These are phyloP conservation scores for Aureobasidium sp. DNA, from an alignment of 2,329 filamentous ascomycete species.

Conservation along the genomic window DNA sequence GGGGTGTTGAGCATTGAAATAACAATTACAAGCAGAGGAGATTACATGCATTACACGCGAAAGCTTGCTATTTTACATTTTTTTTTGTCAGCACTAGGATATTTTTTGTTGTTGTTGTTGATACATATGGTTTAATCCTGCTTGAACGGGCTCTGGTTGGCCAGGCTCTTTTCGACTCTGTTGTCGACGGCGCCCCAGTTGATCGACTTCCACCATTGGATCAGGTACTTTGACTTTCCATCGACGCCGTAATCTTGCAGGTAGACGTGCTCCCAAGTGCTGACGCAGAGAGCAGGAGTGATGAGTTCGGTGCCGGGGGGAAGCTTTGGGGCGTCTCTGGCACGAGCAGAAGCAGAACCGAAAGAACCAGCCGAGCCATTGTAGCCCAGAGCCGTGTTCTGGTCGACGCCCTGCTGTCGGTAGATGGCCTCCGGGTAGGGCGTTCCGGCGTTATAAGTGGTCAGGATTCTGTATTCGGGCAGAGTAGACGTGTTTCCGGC, in stretches of 20 bases:
- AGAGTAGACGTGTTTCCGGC: slow-evolving; percentile 26
- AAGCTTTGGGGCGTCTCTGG: slow-evolving; percentile 32
- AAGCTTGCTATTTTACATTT: slow-evolving; percentile 16
- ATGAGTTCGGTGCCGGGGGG: slow-evolving; percentile 63
- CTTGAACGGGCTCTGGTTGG: too few species aligned
- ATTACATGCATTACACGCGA: not conserved
- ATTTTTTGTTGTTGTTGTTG: not conserved
- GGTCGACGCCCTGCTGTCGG: slow-evolving; percentile 61
- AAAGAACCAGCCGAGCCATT: slow-evolving; percentile 36
- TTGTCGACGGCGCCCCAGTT: slow-evolving; percentile 68
- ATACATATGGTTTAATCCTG: too few species aligned
- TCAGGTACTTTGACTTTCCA: slow-evolving; percentile 69
- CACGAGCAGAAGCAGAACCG: slow-evolving; percentile 27
- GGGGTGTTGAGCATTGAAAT: not conserved
- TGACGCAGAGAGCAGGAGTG: slow-evolving; percentile 78
- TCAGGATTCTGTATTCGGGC: slow-evolving; percentile 58
- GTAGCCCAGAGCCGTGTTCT: slow-evolving; percentile 44
- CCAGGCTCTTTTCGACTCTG: not conserved
- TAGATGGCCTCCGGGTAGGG: slow-evolving; percentile 82
- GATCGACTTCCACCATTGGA: slow-evolving; percentile 80
- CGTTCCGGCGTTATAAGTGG: slow-evolving; percentile 85
- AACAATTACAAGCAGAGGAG: slow-evolving; percentile 1
- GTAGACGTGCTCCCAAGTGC: slow-evolving; percentile 95
- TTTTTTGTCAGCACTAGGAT: too few species aligned
- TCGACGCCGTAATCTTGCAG: slow-evolving; percentile 70